Evolutionary conservation across 306 rosid genomes (phyloP).

Genomic region (Rosa lucieae): DNA sequence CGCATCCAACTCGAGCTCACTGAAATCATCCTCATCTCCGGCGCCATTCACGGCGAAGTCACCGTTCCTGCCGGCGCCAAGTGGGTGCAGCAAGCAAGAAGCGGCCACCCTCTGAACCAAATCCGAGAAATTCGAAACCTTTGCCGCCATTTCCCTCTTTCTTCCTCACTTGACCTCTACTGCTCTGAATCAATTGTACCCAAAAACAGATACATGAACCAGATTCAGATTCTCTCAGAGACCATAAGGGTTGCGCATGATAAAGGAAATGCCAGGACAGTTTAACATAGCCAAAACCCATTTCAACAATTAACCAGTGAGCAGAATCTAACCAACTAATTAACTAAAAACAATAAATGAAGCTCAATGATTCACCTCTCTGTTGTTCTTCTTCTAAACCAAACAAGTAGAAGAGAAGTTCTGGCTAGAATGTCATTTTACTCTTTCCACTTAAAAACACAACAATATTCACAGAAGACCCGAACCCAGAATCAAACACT

Average conservation of each 20-base stretch:
- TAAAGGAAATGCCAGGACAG: not conserved
- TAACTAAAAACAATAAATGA: not conserved
- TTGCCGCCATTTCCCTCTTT: constrained; percentile 62
- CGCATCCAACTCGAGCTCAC: constrained; percentile 30
- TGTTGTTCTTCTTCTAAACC: not conserved
- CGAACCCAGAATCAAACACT: not conserved
- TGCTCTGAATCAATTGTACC: constrained; percentile 25
- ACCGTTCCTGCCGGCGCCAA: constrained; percentile 41
- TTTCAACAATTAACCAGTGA: not conserved
- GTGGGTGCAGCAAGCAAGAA: constrained; percentile 90
- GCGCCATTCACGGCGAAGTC: constrained; percentile 14
- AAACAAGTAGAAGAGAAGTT: not conserved
- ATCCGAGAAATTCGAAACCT: constrained; percentile 84
- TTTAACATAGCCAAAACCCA: not conserved
- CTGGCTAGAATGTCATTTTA: not conserved
- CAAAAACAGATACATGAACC: not conserved
- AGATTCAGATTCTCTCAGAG: constrained; percentile 13
- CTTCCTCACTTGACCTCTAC: constrained; percentile 27
- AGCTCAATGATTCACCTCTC: not conserved
- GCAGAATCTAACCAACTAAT: not conserved
- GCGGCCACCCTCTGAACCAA: constrained; percentile 92
- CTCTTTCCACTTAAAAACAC: not conserved
- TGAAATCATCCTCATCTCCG: constrained; percentile 30
- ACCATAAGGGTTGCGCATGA: not conserved
- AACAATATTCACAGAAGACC: not conserved